A percentile compares a stretch with the other conserved stretches of the same genome.
phyloP scores from a whole-genome alignment of 2,329 filamentous ascomycete species.

The Mycosphaerella arachidis region DNA sequence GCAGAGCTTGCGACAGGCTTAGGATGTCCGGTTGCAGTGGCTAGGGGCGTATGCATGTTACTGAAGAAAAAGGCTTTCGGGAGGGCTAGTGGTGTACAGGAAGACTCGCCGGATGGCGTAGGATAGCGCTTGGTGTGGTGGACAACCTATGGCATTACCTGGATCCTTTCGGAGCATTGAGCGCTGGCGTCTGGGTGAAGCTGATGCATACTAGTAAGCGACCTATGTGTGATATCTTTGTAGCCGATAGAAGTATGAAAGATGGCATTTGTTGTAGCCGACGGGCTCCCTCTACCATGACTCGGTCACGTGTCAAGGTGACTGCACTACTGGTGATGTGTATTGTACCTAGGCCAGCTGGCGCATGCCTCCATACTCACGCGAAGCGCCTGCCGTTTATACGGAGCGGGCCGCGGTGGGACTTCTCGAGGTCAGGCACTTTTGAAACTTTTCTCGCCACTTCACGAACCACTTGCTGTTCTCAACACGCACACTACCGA shows the following conservation, averaged over 20 bases:
- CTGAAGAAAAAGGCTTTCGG: neutral
- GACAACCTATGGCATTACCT: neutral
- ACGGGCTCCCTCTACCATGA: neutral
- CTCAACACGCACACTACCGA: too few relatives aligned
- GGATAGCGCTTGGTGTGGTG: neutral
- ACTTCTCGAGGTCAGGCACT: too few relatives aligned
- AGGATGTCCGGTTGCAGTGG: neutral
- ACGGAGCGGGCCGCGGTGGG: too few relatives aligned
- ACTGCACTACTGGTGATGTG: too few relatives aligned
- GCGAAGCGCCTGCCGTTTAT: too few relatives aligned
- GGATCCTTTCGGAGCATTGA: neutral
- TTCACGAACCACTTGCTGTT: too few relatives aligned
- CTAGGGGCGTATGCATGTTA: neutral
- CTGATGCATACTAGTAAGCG: neutral
- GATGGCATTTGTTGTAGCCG: neutral
- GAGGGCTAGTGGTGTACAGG: neutral
- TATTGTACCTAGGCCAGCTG: too few relatives aligned
- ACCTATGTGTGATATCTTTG: neutral
- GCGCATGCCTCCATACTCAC: too few relatives aligned
- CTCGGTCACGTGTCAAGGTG: too few relatives aligned
- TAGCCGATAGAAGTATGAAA: neutral
- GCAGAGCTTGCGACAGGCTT: conserved; percentile 4
- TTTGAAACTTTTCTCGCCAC: too few relatives aligned
- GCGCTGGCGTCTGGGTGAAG: neutral
- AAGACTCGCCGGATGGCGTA: neutral